phyloP scores from a whole-genome alignment of 441 rosid species.

The Bocquillonia castaneifolia region DNA sequence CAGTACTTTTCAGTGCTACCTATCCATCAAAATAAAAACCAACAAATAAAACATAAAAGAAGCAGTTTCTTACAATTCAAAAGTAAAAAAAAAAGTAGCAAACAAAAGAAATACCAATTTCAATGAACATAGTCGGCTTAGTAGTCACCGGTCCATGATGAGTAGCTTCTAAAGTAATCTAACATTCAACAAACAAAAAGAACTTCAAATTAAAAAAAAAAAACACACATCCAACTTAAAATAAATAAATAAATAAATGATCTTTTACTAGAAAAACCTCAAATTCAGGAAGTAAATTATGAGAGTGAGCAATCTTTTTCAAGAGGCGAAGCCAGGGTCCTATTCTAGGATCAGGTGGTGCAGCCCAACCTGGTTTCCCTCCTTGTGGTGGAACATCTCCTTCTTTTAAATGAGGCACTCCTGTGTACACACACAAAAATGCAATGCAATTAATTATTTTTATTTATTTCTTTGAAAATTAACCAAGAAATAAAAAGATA shows the following conservation, averaged over 20 bases:
- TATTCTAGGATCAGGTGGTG: constrained; percentile 71
- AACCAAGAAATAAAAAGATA: no score
- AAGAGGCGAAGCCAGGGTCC: constrained; percentile 81
- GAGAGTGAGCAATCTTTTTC: constrained; percentile 57
- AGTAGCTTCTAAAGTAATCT: constrained; percentile 87
- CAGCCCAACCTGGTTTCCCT: constrained; percentile 85
- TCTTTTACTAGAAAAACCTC: no score
- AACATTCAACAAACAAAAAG: constrained; percentile 13
- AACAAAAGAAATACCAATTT: constrained; percentile 47
- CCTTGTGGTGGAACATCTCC: constrained; percentile 77
- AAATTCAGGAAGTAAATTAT: constrained; percentile 73
- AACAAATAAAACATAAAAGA: background rate
- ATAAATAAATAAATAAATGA: constrained; percentile 7
- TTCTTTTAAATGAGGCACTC: constrained; percentile 71
- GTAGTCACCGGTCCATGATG: constrained; percentile 80
- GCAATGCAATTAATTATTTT: background rate
- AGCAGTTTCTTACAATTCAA: background rate
- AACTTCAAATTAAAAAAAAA: background rate
- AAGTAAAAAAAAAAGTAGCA: background rate
- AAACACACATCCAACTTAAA: background rate
- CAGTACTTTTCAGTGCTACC: constrained; percentile 90
- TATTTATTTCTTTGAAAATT: no score
- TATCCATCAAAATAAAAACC: constrained; percentile 31
- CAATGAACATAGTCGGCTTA: constrained; percentile 73
- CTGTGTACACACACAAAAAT: constrained; percentile 29